These are phyloP conservation scores for Primulina eburnea DNA, from an alignment of 257 asterid genomes.

Conservation along the genomic window DNA sequence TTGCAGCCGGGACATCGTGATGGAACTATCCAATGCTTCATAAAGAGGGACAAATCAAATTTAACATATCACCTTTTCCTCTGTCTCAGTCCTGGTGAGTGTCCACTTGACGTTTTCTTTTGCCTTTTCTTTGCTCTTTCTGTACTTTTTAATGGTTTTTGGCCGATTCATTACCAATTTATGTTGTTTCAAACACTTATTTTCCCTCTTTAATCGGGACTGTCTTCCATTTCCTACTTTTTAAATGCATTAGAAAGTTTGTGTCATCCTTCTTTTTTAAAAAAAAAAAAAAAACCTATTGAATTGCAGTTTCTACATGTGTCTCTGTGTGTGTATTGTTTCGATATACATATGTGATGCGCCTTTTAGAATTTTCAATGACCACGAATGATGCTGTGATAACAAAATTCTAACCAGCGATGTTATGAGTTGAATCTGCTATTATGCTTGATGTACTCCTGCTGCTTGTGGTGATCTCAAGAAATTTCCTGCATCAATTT, in stretches of 20 bases:
- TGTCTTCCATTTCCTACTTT: background rate
- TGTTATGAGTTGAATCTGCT: background rate
- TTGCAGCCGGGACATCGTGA: conserved; percentile 62
- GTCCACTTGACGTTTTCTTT: background rate
- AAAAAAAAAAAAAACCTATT: background rate
- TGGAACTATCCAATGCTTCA: conserved; percentile 66
- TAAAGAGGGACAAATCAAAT: conserved; percentile 61
- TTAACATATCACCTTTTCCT: conserved; percentile 55
- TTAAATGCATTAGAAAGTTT: background rate
- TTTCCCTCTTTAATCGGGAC: background rate
- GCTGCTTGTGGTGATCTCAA: conserved; percentile 10
- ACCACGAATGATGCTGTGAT: background rate
- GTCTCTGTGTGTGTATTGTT: no score
- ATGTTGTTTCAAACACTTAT: background rate
- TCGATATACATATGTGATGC: no score
- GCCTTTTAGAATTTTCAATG: no score
- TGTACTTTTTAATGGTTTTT: background rate
- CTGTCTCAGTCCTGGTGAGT: conserved; percentile 62
- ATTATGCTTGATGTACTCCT: conserved; percentile 8
- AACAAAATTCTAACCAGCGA: background rate
- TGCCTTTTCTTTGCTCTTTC: conserved; percentile 6
- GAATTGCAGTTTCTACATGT: no score
- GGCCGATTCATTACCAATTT: background rate
- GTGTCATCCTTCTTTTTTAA: background rate
- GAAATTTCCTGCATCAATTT: conserved; percentile 16